Evolutionary conservation across 768 basidiomycete species (phyloP), one percentile per base, ranked within the genome.

Genomic region (Rhodotorula taiwanensis): DNA sequence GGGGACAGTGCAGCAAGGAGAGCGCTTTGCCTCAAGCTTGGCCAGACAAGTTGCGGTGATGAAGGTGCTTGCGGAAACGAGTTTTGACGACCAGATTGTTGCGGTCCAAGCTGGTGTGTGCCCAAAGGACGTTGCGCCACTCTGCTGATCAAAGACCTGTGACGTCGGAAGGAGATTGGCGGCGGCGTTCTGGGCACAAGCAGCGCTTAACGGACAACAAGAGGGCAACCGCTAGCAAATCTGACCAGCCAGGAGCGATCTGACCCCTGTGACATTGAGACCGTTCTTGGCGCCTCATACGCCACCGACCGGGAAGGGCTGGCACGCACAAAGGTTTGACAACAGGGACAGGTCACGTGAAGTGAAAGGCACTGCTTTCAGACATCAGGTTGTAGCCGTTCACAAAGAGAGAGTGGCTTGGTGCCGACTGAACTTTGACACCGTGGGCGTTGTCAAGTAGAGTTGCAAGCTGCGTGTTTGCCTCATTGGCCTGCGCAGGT

Each of bases 281-380:
- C 51, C 44, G n/a, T 43, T 52, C 33, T 21, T 33, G 45, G 36
- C 36, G 31, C 33, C 50, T 1, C 11, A n/a, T 3, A 44, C 21
- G n/a, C 25, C 58, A 51, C 58, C 58, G 23, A 60, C 51, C 33
- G 51, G 18, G 51, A 43, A 60, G 47, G 58, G 51, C 14, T 18
- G 13, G 43, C 58, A 60, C n/a, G 15, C 6, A 23, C 39, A 51
- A n/a, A 45, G 27, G n/a, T 47, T 13, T 1, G 18, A 25, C 33
- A 60, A 53, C 30, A 45, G 20, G 16, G 42, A 27, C 20, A 7
- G 10, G 18, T 60, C 28, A 16, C 58, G 53, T 60, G 2, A 33
- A 33, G 45, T 60, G 58, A 14, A 43, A 45, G 5, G 42, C 30
- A 34, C 51, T 41, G 39, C 27, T 42, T 39, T 59, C 41, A 41